A percentile compares a stretch with the other conserved stretches of the same genome.
These are phyloP conservation scores for Aureobasidium vineae DNA, from an alignment of 2,329 filamentous ascomycete species.

Conservation along the genomic window DNA sequence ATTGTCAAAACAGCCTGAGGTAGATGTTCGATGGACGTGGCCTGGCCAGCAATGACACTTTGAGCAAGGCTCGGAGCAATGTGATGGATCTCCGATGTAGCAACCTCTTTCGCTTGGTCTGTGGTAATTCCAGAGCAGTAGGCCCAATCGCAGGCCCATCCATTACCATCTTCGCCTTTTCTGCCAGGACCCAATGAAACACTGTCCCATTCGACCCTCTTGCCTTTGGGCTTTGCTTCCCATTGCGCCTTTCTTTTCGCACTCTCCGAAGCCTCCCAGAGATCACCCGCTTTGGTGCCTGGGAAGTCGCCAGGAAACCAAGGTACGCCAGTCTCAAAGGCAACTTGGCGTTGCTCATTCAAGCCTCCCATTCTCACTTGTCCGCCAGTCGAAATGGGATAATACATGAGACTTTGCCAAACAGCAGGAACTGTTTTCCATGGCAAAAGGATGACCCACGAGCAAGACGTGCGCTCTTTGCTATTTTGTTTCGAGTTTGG, in stretches of 20 bases:
- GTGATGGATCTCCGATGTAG: neutral
- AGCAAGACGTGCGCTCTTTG: conserved; percentile 54
- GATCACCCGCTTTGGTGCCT: conserved; percentile 72
- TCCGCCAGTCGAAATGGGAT: conserved; percentile 72
- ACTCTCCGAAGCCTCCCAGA: conserved; percentile 71
- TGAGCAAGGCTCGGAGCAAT: neutral
- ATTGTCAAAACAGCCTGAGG: conserved; percentile 55
- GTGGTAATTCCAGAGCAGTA: neutral
- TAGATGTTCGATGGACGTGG: conserved; percentile 33
- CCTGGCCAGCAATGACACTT: neutral
- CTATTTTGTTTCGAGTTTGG: conserved; percentile 37
- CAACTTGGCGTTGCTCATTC: conserved; percentile 72
- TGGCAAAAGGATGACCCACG: conserved; percentile 81
- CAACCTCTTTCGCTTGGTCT: neutral
- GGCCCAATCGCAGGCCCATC: conserved; percentile 77
- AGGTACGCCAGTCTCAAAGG: conserved; percentile 72
- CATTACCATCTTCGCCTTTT: conserved; percentile 78
- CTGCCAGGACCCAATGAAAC: conserved; percentile 70
- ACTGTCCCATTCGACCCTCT: conserved; percentile 70
- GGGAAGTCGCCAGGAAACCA: conserved; percentile 88
- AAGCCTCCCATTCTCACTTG: conserved; percentile 82
- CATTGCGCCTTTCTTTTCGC: conserved; percentile 61
- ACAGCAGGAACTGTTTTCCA: conserved; percentile 85
- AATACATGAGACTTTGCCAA: conserved; percentile 85
- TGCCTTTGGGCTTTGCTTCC: conserved; percentile 77